Evolutionary conservation across 495 filamentous ascomycete genomes (phyloP).

Genomic region (Stereocaulon alpinum): DNA sequence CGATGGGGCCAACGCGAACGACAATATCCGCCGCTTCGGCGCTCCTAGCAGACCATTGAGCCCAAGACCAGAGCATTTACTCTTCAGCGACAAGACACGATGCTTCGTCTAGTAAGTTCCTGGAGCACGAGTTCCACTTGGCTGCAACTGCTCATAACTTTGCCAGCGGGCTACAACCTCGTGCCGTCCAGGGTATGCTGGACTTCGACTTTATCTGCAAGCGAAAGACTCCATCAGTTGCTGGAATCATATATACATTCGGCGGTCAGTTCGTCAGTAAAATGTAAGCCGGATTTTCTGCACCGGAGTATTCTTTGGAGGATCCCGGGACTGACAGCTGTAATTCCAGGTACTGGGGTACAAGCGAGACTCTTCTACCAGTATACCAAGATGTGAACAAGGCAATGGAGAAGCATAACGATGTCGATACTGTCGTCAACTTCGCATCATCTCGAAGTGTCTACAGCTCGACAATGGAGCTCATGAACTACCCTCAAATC

Average conservation of each 20-base stretch:
- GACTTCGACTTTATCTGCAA: conserved; percentile 99
- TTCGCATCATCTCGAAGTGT: conserved; percentile 97
- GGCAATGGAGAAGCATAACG: conserved; percentile 92
- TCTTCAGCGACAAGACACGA: conserved; percentile 99
- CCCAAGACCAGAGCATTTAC: conserved; percentile 69
- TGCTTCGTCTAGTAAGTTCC: conserved; percentile 91
- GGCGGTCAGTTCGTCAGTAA: conserved; percentile 99
- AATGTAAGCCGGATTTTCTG: conserved; percentile 51
- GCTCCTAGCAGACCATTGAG: conserved; percentile 87
- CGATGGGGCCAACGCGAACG: conserved; percentile 62
- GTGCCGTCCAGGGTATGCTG: conserved; percentile 98
- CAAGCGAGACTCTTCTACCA: conserved; percentile 95
- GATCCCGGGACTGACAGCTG: conserved; percentile 5
- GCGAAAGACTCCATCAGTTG: conserved; percentile 87
- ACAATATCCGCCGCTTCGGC: conserved; percentile 94
- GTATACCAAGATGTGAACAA: conserved; percentile 94
- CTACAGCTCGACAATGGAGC: conserved; percentile 94
- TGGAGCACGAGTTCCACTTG: neutral
- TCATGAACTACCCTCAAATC: conserved; percentile 96
- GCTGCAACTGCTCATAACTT: conserved; percentile 12
- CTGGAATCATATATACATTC: conserved; percentile 99
- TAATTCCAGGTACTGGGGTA: conserved; percentile 78
- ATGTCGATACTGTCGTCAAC: conserved; percentile 97
- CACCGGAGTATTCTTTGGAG: neutral
- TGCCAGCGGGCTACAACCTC: conserved; percentile 81